Evolutionary conservation across 176 grass and related monocot genomes (phyloP).

Genomic region (Oryza australiensis): DNA sequence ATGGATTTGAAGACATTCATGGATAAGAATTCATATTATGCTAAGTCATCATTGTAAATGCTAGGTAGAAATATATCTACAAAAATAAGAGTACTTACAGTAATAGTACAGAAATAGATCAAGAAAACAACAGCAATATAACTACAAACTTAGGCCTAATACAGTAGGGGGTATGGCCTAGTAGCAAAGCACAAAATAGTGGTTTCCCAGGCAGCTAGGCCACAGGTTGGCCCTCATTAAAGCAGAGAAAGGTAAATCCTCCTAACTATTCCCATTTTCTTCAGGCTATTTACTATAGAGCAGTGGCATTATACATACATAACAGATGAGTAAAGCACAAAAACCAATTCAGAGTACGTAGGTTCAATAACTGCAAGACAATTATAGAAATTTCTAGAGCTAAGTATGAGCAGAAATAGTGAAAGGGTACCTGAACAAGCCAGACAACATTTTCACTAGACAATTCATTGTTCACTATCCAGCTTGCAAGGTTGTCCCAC

Average conservation of each 20-base stretch:
- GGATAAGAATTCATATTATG: not conserved
- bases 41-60: constrained; percentile 6
- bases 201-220: not conserved
- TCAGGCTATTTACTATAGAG: not conserved
- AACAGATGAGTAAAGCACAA: not conserved
- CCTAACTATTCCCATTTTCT: not conserved
- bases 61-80: not conserved
- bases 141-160: not conserved
- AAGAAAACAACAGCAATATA: constrained; percentile 2
- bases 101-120: not conserved
- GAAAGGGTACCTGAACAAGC: constrained; percentile 84
- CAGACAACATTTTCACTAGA: constrained; percentile 94
- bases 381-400: not conserved
- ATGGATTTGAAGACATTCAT: not conserved
- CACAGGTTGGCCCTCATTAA: not conserved
- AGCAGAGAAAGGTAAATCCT: not conserved
- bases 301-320: not conserved
- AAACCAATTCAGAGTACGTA: not conserved
- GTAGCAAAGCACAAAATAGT: not conserved
- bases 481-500: constrained; percentile 97
- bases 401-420: constrained; percentile 4
- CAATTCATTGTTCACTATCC: constrained; percentile 99
- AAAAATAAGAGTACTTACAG: not conserved
- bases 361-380: constrained; percentile 22
- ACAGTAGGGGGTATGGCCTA: not conserved